Percentiles rank a stretch among this genome's conserved stretches.
Conservation (phyloP, 352 stramenopile species). For the Phytophthora macrochlamydospora region DNA sequence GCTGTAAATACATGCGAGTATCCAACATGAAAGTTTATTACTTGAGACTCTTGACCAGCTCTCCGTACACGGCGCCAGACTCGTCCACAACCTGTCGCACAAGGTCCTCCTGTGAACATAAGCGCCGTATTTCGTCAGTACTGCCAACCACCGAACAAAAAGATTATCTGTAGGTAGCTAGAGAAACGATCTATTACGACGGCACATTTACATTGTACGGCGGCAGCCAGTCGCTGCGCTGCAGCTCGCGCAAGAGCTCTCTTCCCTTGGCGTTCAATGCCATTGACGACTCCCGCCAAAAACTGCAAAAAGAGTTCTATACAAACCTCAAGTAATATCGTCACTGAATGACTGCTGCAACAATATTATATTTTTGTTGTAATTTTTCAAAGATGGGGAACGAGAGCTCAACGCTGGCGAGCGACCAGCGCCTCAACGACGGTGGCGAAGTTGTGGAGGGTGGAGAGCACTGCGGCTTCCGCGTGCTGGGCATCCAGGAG, state of each 20-base stretch:
- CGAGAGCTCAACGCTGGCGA: constrained; percentile 44
- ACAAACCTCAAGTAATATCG: neutral
- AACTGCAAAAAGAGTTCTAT: neutral
- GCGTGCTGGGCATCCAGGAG: constrained; percentile 96
- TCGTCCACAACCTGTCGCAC: constrained; percentile 86
- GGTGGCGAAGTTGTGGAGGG: constrained; percentile 45
- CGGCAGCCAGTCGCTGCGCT: constrained; percentile 92
- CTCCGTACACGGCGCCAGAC: constrained; percentile 62
- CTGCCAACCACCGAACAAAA: neutral
- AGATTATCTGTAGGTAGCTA: neutral
- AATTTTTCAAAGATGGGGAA: constrained; percentile 43
- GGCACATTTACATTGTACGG: constrained; percentile 84
- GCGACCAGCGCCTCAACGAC: constrained; percentile 13
- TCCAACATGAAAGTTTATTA: constrained; percentile 16
- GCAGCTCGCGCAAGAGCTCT: constrained; percentile 89
- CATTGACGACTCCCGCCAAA: constrained; percentile 24
- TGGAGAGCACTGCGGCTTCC: constrained; percentile 89
- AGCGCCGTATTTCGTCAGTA: constrained; percentile 1
- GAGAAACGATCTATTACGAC: constrained; percentile 6
- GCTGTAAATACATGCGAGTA: too few species aligned
- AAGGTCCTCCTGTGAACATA: constrained; percentile 68
- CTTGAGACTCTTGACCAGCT: constrained; percentile 79
- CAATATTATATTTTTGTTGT: neutral
- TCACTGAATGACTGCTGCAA: neutral
- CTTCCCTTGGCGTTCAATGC: constrained; percentile 77